Percentiles rank a stretch among this genome's conserved stretches.
These are phyloP conservation scores for Vickermania spadyakhi DNA, from an alignment of 208 protist species.

Conservation along the genomic window DNA sequence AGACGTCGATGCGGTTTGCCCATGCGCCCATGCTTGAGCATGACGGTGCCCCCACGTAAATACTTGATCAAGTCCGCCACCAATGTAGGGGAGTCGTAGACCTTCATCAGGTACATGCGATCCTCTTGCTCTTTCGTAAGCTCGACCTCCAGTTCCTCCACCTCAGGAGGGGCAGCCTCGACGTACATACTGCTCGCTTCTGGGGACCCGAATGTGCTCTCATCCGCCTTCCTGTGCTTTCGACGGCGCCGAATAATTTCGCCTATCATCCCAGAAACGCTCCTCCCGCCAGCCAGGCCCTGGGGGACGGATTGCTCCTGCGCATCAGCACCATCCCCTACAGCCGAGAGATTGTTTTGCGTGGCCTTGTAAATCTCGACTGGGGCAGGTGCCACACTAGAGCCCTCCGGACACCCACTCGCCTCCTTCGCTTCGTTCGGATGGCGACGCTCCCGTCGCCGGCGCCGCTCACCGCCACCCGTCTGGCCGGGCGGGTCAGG, in stretches of 20 bases:
- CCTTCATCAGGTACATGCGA: conserved; percentile 58
- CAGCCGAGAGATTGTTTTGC: background rate
- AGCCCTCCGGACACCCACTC: background rate
- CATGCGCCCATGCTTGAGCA: conserved; percentile 88
- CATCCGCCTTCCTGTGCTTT: background rate
- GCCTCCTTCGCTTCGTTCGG: background rate
- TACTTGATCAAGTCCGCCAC: conserved; percentile 80
- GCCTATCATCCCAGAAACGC: conserved; percentile 1
- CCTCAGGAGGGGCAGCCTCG: background rate
- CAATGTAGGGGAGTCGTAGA: conserved; percentile 83
- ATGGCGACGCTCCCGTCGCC: background rate
- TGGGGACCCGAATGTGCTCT: background rate
- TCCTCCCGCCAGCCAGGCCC: background rate
- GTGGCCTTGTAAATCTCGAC: background rate
- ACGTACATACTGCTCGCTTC: background rate
- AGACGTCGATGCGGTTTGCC: conserved; percentile 84
- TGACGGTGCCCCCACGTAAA: conserved; percentile 63
- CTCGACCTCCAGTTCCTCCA: background rate
- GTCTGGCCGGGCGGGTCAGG: background rate
- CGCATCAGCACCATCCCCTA: background rate
- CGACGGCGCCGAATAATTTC: background rate
- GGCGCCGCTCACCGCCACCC: background rate
- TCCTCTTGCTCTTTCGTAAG: conserved; percentile 28
- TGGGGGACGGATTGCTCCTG: background rate
- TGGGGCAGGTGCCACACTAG: conserved; percentile 1